phyloP scores from a whole-genome alignment of 1,284 basidiomycete species.

The Butyriboletus appendiculatus region DNA sequence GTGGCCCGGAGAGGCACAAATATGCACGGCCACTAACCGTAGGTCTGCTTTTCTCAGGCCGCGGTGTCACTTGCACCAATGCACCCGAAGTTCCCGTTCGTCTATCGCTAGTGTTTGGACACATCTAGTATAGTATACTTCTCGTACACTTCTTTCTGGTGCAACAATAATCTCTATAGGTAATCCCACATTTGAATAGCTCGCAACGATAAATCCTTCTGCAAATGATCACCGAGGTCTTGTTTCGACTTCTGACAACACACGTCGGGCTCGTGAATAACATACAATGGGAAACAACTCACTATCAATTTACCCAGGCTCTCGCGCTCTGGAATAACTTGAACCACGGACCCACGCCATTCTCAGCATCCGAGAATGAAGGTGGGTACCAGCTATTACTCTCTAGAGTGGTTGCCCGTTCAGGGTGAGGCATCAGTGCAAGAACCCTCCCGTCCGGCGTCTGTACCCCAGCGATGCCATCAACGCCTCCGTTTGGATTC shows the following conservation, averaged over 20 bases:
- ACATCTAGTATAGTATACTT: neutral
- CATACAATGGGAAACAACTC: neutral
- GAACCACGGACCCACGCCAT: slow-evolving; percentile 90
- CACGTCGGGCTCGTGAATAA: neutral
- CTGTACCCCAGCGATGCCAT: slow-evolving; percentile 88
- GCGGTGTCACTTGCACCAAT: no score
- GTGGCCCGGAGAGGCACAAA: no score
- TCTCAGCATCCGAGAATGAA: slow-evolving; percentile 56
- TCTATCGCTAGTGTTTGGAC: neutral
- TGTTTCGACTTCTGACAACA: neutral
- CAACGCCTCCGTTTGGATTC: slow-evolving; percentile 93
- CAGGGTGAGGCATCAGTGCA: slow-evolving; percentile 96
- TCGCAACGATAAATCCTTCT: slow-evolving; percentile 7
- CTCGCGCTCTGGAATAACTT: slow-evolving; percentile 93
- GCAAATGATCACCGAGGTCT: neutral
- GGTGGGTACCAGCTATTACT: slow-evolving; percentile 87
- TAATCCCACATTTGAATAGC: slow-evolving; percentile 4
- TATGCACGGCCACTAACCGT: neutral
- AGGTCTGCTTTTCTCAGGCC: no score
- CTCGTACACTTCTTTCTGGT: neutral
- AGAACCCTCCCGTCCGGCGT: slow-evolving; percentile 87
- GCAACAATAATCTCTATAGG: neutral
- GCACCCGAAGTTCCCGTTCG: no score
- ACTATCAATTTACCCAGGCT: slow-evolving; percentile 32
- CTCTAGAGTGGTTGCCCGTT: slow-evolving; percentile 75